phyloP scores from a whole-genome alignment of 768 basidiomycete genomes.

The Amanita exitialis region DNA sequence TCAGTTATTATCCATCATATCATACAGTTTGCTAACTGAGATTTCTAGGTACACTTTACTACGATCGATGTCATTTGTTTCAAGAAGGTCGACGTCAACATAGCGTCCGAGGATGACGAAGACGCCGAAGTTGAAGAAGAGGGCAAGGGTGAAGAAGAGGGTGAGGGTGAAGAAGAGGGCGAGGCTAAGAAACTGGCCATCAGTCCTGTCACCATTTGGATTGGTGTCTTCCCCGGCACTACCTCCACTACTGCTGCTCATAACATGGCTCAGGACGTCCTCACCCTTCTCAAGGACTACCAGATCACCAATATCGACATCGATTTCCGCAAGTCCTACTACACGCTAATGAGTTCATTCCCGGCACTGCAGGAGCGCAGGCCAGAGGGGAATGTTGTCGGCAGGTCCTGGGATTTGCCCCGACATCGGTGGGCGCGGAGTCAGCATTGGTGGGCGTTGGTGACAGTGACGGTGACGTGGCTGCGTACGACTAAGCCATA shows the following conservation, averaged over 20 bases:
- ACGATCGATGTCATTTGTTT: constrained; percentile 25
- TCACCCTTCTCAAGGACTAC: constrained; percentile 21
- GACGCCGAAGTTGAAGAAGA: no score
- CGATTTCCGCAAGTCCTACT: constrained; percentile 22
- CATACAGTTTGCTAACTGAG: constrained; percentile 18
- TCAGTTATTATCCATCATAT: constrained; percentile 18
- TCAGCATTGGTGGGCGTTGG: no score
- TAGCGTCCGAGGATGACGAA: constrained; percentile 13
- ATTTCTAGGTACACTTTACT: constrained; percentile 21
- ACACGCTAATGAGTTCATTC: no score
- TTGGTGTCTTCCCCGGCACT: constrained; percentile 18
- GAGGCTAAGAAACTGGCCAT: constrained; percentile 11
- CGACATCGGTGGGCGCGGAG: no score
- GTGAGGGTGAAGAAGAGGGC: constrained; percentile 9
- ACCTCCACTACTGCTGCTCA: constrained; percentile 20
- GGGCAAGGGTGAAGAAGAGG: no score
- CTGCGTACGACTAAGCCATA: no score
- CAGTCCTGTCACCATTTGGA: constrained; percentile 26
- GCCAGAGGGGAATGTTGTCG: no score
- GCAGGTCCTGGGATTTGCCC: no score
- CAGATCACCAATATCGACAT: constrained; percentile 21
- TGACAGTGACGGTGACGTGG: no score
- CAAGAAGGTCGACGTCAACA: constrained; percentile 14
- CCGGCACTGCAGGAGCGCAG: no score
- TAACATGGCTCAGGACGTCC: constrained; percentile 18